Conservation (phyloP, 148 eudicot species). For the Polygonum maritimum region DNA sequence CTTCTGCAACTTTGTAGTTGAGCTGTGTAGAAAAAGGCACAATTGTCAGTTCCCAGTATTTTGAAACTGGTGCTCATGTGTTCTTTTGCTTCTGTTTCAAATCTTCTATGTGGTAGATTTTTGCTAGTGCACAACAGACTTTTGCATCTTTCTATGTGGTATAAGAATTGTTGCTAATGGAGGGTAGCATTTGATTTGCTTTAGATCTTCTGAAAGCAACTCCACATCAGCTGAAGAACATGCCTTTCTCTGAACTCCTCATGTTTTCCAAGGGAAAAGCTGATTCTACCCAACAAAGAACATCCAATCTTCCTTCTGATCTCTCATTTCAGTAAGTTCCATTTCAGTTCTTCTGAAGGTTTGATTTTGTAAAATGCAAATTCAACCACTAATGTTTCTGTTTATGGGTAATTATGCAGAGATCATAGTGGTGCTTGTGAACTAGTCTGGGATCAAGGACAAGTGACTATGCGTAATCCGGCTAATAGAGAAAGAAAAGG, state of each 20-base stretch:
- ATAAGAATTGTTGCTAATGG: constrained; percentile 11
- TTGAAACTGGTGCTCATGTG: background rate
- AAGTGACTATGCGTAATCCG: constrained; percentile 10
- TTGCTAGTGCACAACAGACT: background rate
- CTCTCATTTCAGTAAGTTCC: constrained; percentile 46
- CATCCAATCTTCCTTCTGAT: constrained; percentile 31
- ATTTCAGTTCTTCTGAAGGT: background rate
- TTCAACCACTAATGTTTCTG: background rate
- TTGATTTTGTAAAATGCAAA: background rate
- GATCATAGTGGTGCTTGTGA: constrained; percentile 46
- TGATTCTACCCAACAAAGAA: constrained; percentile 42
- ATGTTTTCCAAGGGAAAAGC: constrained; percentile 42
- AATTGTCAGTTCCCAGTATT: background rate
- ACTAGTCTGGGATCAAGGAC: constrained; percentile 53
- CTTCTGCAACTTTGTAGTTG: constrained; percentile 13
- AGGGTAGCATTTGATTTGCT: constrained; percentile 10
- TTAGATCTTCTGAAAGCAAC: constrained; percentile 18
- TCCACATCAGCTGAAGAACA: constrained; percentile 18
- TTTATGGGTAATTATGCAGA: constrained; percentile 32
- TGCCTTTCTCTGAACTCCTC: constrained; percentile 82
- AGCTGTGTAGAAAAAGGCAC: background rate
- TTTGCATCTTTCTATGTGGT: background rate
- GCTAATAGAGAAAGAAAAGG: constrained; percentile 23
- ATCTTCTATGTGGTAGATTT: background rate
- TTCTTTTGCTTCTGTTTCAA: background rate